A percentile compares a stretch with the other conserved stretches of the same genome.
Evolutionary conservation across 805 yeast species (phyloP).

Genomic region (Middelhovenomyces tepae): DNA sequence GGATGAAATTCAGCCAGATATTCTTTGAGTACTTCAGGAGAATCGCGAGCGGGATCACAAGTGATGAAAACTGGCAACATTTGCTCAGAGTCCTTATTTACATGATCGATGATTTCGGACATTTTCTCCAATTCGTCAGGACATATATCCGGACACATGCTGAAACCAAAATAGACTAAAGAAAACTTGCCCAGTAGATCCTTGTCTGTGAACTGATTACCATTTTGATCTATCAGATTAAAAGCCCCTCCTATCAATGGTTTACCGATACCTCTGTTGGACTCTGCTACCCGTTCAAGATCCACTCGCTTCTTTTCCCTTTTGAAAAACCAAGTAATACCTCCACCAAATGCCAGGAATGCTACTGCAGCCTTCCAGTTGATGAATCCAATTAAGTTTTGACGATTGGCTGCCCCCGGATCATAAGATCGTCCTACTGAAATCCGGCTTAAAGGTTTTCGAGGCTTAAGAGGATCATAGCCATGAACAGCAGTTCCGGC

Average conservation of each 20-base stretch:
- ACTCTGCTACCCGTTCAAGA: constrained; percentile 70
- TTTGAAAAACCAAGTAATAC: constrained; percentile 59
- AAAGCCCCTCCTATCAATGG: constrained; percentile 93
- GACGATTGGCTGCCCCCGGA: constrained; percentile 32
- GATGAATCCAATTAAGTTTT: constrained; percentile 31
- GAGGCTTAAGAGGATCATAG: constrained; percentile 23
- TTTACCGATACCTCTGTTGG: constrained; percentile 81
- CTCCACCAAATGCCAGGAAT: constrained; percentile 62
- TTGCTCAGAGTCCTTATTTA: constrained; percentile 38
- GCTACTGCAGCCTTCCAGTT: constrained; percentile 77
- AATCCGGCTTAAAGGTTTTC: constrained; percentile 69
- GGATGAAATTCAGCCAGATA: constrained; percentile 88
- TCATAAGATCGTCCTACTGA: constrained; percentile 47
- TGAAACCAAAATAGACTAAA: constrained; percentile 89
- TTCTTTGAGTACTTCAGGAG: constrained; percentile 74
- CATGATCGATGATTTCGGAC: constrained; percentile 57
- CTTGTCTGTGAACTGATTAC: constrained; percentile 65
- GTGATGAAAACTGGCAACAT: constrained; percentile 87
- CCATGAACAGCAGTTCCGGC: constrained; percentile 18
- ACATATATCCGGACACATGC: constrained; percentile 97
- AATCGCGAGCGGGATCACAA: constrained; percentile 94
- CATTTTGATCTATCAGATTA: constrained; percentile 58
- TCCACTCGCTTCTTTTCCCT: constrained; percentile 69
- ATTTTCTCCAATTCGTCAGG: constrained; percentile 95
- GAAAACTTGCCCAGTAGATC: constrained; percentile 73